Conservation (phyloP, 345 rosid species). For the Arabidopsis arenosa region DNA sequence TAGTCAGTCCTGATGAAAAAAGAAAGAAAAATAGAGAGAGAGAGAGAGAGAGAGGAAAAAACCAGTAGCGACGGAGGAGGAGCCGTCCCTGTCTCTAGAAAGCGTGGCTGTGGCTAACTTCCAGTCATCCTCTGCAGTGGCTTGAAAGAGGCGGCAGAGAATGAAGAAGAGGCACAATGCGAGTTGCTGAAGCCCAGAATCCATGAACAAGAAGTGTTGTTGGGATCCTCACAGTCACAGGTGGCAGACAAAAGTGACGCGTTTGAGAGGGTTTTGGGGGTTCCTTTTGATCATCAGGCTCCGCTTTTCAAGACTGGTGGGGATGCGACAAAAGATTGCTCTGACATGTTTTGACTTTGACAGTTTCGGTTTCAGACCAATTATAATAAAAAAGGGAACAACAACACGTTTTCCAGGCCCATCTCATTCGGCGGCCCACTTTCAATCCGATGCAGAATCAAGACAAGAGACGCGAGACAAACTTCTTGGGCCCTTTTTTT, state of each 20-base stretch:
- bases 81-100: conserved; percentile 63
- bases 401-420: conserved; percentile 33
- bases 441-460: not conserved
- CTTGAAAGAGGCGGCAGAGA: conserved; percentile 35
- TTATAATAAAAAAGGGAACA: not conserved
- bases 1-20: conserved; percentile 19
- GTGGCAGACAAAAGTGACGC: conserved; percentile 42
- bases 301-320: conserved; percentile 48
- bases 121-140: conserved; percentile 63
- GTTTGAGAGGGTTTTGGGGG: conserved; percentile 44
- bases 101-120: conserved; percentile 86
- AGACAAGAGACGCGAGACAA: too few relatives aligned
- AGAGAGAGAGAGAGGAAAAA: conserved; percentile 43
- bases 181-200: conserved; percentile 31
- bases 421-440: conserved; percentile 31
- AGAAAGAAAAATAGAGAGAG: not conserved
- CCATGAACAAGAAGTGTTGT: conserved; percentile 36
- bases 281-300: conserved; percentile 42
- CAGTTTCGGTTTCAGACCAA: conserved; percentile 37
- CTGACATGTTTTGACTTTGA: conserved; percentile 41
- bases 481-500: too few relatives aligned
- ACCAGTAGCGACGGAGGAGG: conserved; percentile 64
- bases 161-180: conserved; percentile 36
- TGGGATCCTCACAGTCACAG: conserved; percentile 38
- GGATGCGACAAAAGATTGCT: conserved; percentile 41